Conservation (phyloP, 2,329 filamentous ascomycete genomes). For the Ophidiomyces ophidiicola region DNA sequence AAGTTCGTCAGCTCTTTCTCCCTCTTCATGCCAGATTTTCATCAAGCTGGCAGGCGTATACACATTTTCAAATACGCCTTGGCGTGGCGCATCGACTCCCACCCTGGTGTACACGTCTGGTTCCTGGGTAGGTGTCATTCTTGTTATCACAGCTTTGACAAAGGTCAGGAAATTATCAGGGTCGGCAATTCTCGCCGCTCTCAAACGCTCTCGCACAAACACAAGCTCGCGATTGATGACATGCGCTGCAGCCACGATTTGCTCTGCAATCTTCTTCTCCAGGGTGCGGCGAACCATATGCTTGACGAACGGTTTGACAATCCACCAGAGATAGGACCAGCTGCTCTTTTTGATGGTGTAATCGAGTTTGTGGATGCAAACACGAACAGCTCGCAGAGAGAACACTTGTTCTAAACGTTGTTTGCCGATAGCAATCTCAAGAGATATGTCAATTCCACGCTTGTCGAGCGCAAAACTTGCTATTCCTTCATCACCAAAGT, state of each 20-base stretch:
- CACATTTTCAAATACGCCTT: constrained; percentile 63
- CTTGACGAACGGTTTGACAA: constrained; percentile 71
- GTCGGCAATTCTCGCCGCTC: constrained; percentile 71
- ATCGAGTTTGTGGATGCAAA: constrained; percentile 74
- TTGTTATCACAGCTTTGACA: constrained; percentile 64
- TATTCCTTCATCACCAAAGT: constrained; percentile 67
- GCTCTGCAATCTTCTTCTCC: constrained; percentile 62
- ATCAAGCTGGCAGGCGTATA: constrained; percentile 85
- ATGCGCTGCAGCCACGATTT: constrained; percentile 58
- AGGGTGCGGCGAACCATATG: constrained; percentile 68
- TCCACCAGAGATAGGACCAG: constrained; percentile 65
- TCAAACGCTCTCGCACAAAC: constrained; percentile 72
- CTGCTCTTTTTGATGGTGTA: constrained; percentile 59
- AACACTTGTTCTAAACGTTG: constrained; percentile 71
- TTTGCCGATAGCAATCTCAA: constrained; percentile 72
- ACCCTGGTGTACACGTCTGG: constrained; percentile 64
- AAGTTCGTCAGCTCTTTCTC: constrained; percentile 52
- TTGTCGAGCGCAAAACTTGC: constrained; percentile 77
- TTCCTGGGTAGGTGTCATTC: constrained; percentile 59
- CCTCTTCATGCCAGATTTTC: constrained; percentile 78
- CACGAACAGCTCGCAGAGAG: constrained; percentile 60
- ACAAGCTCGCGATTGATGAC: constrained; percentile 72
- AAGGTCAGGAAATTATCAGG: constrained; percentile 73
- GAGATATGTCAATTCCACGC: constrained; percentile 70
- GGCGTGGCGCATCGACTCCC: constrained; percentile 51